Evolutionary conservation across 2,329 filamentous ascomycete species (phyloP), one percentile per base, ranked within the genome.

Genomic region (Macrophomina pseudophaseolina): DNA sequence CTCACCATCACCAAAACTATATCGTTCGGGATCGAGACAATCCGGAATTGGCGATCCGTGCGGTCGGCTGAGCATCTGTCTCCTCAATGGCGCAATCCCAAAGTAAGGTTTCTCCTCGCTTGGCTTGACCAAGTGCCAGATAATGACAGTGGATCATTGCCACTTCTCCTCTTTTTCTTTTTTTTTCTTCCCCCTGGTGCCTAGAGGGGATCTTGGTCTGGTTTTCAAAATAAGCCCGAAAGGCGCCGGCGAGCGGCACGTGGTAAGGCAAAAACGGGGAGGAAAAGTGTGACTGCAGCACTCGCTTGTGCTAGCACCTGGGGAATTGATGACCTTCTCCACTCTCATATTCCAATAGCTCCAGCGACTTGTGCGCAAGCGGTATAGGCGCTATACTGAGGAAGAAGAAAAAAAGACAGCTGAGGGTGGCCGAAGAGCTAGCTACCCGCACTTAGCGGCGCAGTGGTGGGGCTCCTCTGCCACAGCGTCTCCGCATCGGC

Each of bases 41-140:
- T 16, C 14, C 54, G 54, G 54, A 44, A 58, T 40, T 58, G 54
- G 38, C 23, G 23, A 58, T 58, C 54, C 54, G 54, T 58, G 54
- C 54, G 23, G 38, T 9, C 8, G 28, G 23, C 4, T 30, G 53
- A 32, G 14, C 18, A 38, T 28, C 54, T 35, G 5, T 60, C 56
- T 23, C 23, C 23, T 23, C 7, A 59, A 60, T 60, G 40, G 56
- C 56, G 56, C 40, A 46, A 46, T 46, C 14, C 11, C 49, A 23
- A 23, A 52, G 28, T 52, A 18, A 46, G 40, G 8, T 32, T 46
- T 60, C 56, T 23, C 7, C 28, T 60, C 42, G 56, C 56, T 60
- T 60, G 40, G 56, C 40, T 33, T 28, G n/a, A 46, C 11, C 30
- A 48, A 48, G 12, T 46, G 40, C 12, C 28, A 7, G 40, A 23